These are phyloP conservation scores for Aspergillus ibericus DNA, from an alignment of 2,329 filamentous ascomycete genomes.

Conservation along the genomic window DNA sequence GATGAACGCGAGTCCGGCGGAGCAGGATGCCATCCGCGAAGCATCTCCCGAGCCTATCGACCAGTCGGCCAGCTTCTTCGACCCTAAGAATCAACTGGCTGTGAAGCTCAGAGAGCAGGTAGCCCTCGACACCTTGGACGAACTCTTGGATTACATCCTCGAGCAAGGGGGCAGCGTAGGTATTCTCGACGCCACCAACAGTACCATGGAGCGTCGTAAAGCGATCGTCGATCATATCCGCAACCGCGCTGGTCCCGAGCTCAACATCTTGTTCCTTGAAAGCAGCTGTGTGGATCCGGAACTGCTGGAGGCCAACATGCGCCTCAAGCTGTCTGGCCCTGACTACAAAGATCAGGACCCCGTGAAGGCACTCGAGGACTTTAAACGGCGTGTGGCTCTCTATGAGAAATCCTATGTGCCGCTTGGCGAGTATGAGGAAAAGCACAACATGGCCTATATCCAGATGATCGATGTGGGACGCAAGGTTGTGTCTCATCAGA, in stretches of 20 bases:
- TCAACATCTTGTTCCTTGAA: conserved; percentile 93
- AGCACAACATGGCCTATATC: conserved; percentile 88
- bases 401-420: conserved; percentile 95
- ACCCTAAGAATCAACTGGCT: conserved; percentile 81
- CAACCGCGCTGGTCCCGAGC: conserved; percentile 73
- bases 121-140: conserved; percentile 87
- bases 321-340: conserved; percentile 88
- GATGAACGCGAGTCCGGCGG: conserved; percentile 21
- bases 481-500: conserved; percentile 86
- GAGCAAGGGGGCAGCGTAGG: conserved; percentile 81
- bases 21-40: conserved; percentile 26
- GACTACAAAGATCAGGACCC: conserved; percentile 97
- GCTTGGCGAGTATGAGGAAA: conserved; percentile 86
- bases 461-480: conserved; percentile 97
- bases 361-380: conserved; percentile 77
- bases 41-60: conserved; percentile 62
- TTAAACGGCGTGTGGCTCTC: conserved; percentile 85
- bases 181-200: conserved; percentile 96
- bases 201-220: conserved; percentile 81
- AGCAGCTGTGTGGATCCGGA: conserved; percentile 84
- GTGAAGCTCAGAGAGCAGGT: conserved; percentile 85
- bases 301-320: conserved; percentile 93
- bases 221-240: conserved; percentile 82
- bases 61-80: conserved; percentile 91
- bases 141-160: conserved; percentile 86